Percentiles rank a stretch among this genome's conserved stretches.
Evolutionary conservation across 306 rosid species (phyloP).

Genomic region (Castanopsis chinensis): DNA sequence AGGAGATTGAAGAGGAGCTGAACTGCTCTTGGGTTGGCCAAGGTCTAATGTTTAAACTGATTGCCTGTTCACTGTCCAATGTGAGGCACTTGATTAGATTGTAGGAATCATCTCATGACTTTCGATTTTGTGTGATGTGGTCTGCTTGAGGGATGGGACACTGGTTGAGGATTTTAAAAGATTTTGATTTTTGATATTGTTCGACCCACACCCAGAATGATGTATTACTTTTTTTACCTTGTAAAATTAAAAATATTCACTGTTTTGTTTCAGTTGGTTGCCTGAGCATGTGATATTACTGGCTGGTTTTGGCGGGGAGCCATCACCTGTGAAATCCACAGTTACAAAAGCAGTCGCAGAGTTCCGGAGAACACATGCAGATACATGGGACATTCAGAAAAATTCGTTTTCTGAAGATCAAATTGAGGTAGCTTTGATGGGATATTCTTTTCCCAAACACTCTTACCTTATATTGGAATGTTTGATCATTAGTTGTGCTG

Average conservation of each 20-base stretch:
- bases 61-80: background rate
- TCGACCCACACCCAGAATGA: background rate
- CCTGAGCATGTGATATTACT: constrained; percentile 87
- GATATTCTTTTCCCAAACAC: background rate
- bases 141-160: background rate
- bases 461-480: background rate
- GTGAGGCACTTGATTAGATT: background rate
- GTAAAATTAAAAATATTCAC: constrained; percentile 14
- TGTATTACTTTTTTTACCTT: background rate
- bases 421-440: constrained; percentile 64
- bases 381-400: constrained; percentile 96
- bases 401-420: constrained; percentile 88
- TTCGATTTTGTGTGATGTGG: background rate
- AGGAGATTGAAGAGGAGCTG: background rate
- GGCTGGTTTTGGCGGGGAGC: constrained; percentile 88
- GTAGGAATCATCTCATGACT: background rate
- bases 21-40: background rate
- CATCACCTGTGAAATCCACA: constrained; percentile 85
- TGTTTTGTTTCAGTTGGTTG: constrained; percentile 69
- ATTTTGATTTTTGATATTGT: background rate
- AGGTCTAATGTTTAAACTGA: background rate
- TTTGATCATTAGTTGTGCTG: constrained; percentile 1
- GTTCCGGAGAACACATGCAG: constrained; percentile 97
- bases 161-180: background rate
- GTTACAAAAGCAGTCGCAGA: constrained; percentile 99